A percentile compares a stretch with the other conserved stretches of the same genome.
These are phyloP conservation scores for Brassica cretica DNA, from an alignment of 345 rosid genomes.

Conservation along the genomic window DNA sequence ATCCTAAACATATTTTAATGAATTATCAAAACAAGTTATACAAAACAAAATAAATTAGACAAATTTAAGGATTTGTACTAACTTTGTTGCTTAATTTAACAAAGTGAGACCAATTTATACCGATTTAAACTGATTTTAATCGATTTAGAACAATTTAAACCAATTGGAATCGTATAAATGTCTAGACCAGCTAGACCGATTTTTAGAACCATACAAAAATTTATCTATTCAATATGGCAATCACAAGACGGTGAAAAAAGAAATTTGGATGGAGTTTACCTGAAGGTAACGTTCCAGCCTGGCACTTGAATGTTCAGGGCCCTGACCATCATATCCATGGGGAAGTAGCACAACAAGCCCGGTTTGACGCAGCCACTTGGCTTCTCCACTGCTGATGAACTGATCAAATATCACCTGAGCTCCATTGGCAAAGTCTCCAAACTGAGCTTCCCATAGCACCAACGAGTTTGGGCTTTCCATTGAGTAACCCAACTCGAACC, in stretches of 20 bases:
- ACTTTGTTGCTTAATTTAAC: too few species aligned
- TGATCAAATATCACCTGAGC: conserved; percentile 86
- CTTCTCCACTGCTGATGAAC: conserved; percentile 77
- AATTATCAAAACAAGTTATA: too few species aligned
- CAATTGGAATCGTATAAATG: too few species aligned
- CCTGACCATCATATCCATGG: conserved; percentile 85
- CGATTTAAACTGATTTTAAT: too few species aligned
- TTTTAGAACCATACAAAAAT: too few species aligned
- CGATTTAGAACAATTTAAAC: too few species aligned
- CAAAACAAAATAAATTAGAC: too few species aligned
- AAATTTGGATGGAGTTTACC: conserved; percentile 41
- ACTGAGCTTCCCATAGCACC: conserved; percentile 85
- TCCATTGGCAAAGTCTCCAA: conserved; percentile 84
- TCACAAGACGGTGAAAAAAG: background rate
- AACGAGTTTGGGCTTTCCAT: conserved; percentile 84
- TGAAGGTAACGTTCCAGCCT: conserved; percentile 76
- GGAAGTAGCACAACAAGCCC: conserved; percentile 83
- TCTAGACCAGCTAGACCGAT: too few species aligned
- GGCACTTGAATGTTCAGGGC: conserved; percentile 89
- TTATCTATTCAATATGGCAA: too few species aligned
- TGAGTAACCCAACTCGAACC: conserved; percentile 81
- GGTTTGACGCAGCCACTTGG: conserved; percentile 81
- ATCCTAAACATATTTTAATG: too few species aligned
- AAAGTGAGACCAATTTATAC: too few species aligned
- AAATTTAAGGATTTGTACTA: too few species aligned